Conservation (phyloP, 306 rosid genomes). For the Cicer judaicum region DNA sequence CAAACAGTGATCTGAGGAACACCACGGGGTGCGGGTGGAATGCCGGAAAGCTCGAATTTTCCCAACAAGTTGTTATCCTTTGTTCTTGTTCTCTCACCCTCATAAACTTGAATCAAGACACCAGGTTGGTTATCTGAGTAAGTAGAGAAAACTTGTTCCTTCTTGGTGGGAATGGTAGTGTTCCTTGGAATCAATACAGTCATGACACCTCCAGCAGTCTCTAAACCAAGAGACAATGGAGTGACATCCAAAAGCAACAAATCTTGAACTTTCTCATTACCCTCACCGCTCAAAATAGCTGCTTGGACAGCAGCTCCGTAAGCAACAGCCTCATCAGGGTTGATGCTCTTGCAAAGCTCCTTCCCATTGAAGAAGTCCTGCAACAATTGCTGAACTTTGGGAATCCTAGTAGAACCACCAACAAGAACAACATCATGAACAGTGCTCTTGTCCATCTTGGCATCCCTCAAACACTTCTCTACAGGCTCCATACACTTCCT, state of each 20-base stretch:
- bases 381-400: slow-evolving; percentile 73
- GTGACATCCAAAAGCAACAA: slow-evolving; percentile 75
- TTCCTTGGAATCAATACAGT: slow-evolving; percentile 76
- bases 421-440: slow-evolving; percentile 82
- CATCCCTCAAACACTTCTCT: slow-evolving; percentile 76
- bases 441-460: slow-evolving; percentile 79
- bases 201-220: slow-evolving; percentile 83
- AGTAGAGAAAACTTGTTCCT: slow-evolving; percentile 76
- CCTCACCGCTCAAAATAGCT: slow-evolving; percentile 76
- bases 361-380: slow-evolving; percentile 87
- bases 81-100: slow-evolving; percentile 76
- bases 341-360: slow-evolving; percentile 75
- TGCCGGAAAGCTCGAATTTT: slow-evolving; percentile 75
- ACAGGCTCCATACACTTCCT: slow-evolving; percentile 82
- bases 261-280: slow-evolving; percentile 79
- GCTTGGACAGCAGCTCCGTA: slow-evolving; percentile 86
- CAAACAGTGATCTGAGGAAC: slow-evolving; percentile 79
- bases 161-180: slow-evolving; percentile 77
- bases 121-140: slow-evolving; percentile 77
- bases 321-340: slow-evolving; percentile 80
- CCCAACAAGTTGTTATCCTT: slow-evolving; percentile 77
- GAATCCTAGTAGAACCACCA: slow-evolving; percentile 86
- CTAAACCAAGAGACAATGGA: slow-evolving; percentile 70
- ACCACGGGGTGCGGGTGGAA: slow-evolving; percentile 81
- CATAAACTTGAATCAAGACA: slow-evolving; percentile 77